Evolutionary conservation across 352 stramenopile genomes (phyloP), one percentile per base, ranked within the genome.

Genomic region (Elongisporangium anandrum): DNA sequence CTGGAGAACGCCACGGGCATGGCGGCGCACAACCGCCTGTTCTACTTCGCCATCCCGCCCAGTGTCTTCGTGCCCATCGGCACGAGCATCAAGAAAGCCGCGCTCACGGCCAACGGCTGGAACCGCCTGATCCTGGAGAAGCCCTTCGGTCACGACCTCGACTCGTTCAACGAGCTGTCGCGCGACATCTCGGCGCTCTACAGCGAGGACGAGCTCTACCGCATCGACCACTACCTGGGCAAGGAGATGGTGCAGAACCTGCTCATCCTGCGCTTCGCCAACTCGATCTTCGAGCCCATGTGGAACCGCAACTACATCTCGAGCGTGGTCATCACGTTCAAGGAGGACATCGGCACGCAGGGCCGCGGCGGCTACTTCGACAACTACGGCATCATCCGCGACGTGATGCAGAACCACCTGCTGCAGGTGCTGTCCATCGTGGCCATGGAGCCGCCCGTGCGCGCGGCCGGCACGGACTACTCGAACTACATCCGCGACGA

Each of bases 171-270:
- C 64, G 79, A 98, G 61, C 81, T 99, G 12, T 88, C 96, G 50
- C 52, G 69, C 50, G 87, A 95, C 53, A 88, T 99, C 68, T 70
- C 78, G 2, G 70, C 81, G 54, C 77, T 98, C 24, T 94, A 89
- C 64, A 62, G 47, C 16, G 85, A 94, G 64, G 78, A 97, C 58
- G 84, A 97, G 66, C 86, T 99, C 56, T 99, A 98, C 78, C 91
- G 97, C 51, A 99, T 99, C 66, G 97, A 99, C 75, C 96, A 99
- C 72, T 97, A 97, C 64, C 69, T 98, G 7, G 92, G 92, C 59
- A 99, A 99, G 74, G 97, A 99, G 70, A 98, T 99, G 87, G 96
- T 99, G 50, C 95, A 99, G 73, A 99, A 99, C 73, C 69, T 99
- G 47, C 81, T 98, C 22, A 78, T 98, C 12, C 76, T 99, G 68